These are phyloP conservation scores for Moesziomyces globuligerus DNA, from an alignment of 1,284 basidiomycete species.

Conservation along the genomic window DNA sequence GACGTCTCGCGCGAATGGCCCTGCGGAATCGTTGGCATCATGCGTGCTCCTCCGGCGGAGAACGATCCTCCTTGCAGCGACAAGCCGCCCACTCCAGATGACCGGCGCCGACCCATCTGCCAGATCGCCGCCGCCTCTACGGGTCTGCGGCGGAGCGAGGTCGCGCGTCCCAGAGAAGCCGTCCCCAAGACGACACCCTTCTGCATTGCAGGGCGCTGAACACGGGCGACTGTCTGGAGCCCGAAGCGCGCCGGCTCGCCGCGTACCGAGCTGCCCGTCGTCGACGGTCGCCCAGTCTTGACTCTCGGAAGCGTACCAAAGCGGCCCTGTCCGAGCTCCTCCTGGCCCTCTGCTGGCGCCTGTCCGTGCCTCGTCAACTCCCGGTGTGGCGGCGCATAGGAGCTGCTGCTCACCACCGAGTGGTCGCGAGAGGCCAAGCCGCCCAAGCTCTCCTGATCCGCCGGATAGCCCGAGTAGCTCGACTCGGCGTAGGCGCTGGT, in stretches of 20 bases:
- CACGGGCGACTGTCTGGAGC: slow-evolving; percentile 1
- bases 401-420: background rate
- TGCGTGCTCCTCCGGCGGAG: slow-evolving; percentile 7
- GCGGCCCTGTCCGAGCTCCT: background rate
- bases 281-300: slow-evolving; percentile 11
- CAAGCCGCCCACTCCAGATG: slow-evolving; percentile 15
- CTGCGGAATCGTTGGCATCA: slow-evolving; percentile 39
- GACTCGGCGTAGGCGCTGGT: slow-evolving; percentile 1
- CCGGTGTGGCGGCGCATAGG: background rate
- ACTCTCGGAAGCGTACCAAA: slow-evolving; percentile 14
- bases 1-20: slow-evolving; percentile 32
- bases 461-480: slow-evolving; percentile 2
- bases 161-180: slow-evolving; percentile 12
- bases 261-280: slow-evolving; percentile 12
- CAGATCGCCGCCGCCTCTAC: slow-evolving; percentile 17
- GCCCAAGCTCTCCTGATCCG: background rate
- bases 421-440: background rate
- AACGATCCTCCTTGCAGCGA: background rate
- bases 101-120: slow-evolving; percentile 30
- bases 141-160: background rate
- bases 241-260: slow-evolving; percentile 18
- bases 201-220: background rate
- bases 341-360: too few species aligned
- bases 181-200: background rate
- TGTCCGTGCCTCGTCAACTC: background rate